A percentile compares a stretch with the other conserved stretches of the same genome.
Evolutionary conservation across 1,284 basidiomycete genomes (phyloP).

Genomic region (Athelia sp.): DNA sequence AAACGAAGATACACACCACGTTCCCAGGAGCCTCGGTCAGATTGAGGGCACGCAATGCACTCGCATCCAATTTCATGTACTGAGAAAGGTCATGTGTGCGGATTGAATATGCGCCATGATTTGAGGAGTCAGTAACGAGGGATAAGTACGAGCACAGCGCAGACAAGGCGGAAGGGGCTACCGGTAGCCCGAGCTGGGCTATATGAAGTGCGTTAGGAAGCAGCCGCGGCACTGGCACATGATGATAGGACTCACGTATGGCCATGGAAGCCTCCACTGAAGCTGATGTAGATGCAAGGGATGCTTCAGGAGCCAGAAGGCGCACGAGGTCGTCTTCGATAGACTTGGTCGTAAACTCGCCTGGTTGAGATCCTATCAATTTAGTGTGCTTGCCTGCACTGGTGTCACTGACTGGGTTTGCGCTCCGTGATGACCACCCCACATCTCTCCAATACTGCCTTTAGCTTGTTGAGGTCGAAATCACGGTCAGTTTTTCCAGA

Average conservation of each 20-base stretch:
- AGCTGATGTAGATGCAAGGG: slow-evolving; percentile 28
- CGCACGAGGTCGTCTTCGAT: slow-evolving; percentile 84
- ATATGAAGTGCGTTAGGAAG: neutral
- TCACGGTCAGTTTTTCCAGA: slow-evolving; percentile 74
- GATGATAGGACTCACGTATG: slow-evolving; percentile 33
- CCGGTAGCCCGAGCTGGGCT: slow-evolving; percentile 80
- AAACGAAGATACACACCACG: slow-evolving; percentile 26
- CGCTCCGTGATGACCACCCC: slow-evolving; percentile 88
- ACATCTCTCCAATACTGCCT: slow-evolving; percentile 84
- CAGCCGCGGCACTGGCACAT: neutral
- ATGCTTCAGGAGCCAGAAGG: slow-evolving; percentile 53
- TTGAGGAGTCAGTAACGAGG: slow-evolving; percentile 77
- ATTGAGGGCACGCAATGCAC: slow-evolving; percentile 88
- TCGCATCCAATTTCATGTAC: slow-evolving; percentile 95
- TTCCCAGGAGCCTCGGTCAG: slow-evolving; percentile 74
- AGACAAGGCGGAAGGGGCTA: slow-evolving; percentile 76
- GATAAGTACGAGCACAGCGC: slow-evolving; percentile 84
- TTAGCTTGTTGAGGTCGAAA: slow-evolving; percentile 82
- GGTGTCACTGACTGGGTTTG: slow-evolving; percentile 63
- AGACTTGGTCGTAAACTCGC: slow-evolving; percentile 80
- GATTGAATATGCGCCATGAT: slow-evolving; percentile 81
- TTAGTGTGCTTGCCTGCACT: neutral
- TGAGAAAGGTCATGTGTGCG: slow-evolving; percentile 89
- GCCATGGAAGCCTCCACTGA: slow-evolving; percentile 42
- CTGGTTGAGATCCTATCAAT: slow-evolving; percentile 31